phyloP scores from a whole-genome alignment of 225 moss, liverwort and hornwort species.

The Pseudoscleropodium purum region DNA sequence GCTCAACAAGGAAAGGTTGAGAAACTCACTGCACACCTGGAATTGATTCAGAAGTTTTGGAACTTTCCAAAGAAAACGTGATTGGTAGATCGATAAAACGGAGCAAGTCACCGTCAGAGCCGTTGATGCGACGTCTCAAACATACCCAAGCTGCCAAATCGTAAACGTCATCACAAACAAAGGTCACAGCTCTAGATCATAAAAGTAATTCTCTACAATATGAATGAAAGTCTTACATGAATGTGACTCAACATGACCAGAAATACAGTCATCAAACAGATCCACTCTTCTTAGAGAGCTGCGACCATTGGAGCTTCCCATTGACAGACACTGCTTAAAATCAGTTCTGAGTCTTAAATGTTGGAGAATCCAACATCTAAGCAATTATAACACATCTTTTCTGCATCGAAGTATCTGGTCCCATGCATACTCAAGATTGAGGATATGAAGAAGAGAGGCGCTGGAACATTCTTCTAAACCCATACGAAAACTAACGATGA shows the following conservation, averaged over 20 bases:
- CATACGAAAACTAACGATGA: not conserved
- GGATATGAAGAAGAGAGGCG: not conserved
- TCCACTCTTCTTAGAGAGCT: not conserved
- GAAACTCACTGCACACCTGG: not conserved
- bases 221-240: not conserved
- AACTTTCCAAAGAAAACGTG: not conserved
- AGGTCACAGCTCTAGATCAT: not conserved
- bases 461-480: not conserved
- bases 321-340: not conserved
- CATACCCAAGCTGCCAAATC: constrained; percentile 25
- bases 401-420: not conserved
- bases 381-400: not conserved
- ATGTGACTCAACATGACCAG: not conserved
- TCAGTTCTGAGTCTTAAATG: not conserved
- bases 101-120: not conserved
- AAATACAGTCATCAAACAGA: not conserved
- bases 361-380: not conserved
- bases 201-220: not conserved
- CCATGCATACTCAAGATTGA: not conserved
- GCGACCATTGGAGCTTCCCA: not conserved
- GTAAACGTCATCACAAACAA: not conserved
- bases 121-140: constrained; percentile 12
- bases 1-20: not conserved
- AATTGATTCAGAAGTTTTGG: not conserved
- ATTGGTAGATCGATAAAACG: not conserved